Evolutionary conservation across 331 rosid species (phyloP), one percentile per base, ranked within the genome.

Genomic region (Phaseolus coccineus): DNA sequence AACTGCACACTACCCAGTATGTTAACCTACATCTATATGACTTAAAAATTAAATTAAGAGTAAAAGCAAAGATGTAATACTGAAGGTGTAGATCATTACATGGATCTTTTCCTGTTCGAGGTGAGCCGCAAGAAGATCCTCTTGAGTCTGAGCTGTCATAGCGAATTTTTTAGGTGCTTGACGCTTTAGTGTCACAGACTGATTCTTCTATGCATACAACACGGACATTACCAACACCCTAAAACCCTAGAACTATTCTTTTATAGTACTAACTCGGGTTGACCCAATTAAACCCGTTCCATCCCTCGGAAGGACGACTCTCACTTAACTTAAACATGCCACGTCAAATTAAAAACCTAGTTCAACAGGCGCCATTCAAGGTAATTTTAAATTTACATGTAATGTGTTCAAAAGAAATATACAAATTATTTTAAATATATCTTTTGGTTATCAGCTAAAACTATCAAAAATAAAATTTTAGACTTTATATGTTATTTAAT

Each of bases 91-190:
- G 5, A 57, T 50, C 83, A 90, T 51, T 85, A 92, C 98, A 72
- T 92, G 85, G 76, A 94, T 84, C 83, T 84, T 84, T 39, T 92
- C 91, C 82, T 94, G 90, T 80, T 94, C 96, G 76, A 94, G 96
- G 16, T 82, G 96, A 4, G 85, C 84, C 5, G 97, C 97, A 65
- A 94, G 97, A 74, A 94, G 96, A 84, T 94, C 98, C 70, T 94
- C 93, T 71, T 90, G 93, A 6, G 93, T 89, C 81, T 88, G 90
- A 67, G 97, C 94, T 84, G 97, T 92, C 98, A 94, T 94, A 59
- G 90, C 46, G 27, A 63, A 2, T 12, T 4, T 31, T 42, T 42
- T 6, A 4, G 56, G 42, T 35, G 79, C 11, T 35, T 31, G 53
- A 37, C 3, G 8, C 42, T 51, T 9, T 42, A 0, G 70, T 62